Base-by-base conservation (phyloP, 2,329 filamentous ascomycete genomes). In the Colletotrichum gigasporum region DNA sequence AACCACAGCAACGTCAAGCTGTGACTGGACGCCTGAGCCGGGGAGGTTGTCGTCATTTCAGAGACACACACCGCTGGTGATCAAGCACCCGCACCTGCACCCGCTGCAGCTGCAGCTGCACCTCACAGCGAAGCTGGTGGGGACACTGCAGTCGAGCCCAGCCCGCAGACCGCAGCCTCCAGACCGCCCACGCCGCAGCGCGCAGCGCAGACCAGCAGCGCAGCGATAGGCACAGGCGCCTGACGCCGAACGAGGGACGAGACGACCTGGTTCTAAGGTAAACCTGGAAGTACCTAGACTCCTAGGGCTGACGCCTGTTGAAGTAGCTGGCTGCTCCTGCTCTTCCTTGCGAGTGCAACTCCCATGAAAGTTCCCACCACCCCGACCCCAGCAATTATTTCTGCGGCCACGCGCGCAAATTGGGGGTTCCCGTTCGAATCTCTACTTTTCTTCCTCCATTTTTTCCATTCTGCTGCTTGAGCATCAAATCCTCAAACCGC, bases 11-110 rank as follows among this genome's bases (percentile, higher is more conserved):
- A n/a, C n/a, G n/a, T n/a, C n/a, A n/a, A n/a, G n/a, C n/a, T 45
- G 18, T 34, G 45, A 44, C n/a, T n/a, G n/a, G n/a, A 30, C 18
- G 52, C 52, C 37, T 26, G 34, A 44, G 53, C 53, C 28, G 47
- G 56, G 41, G 28, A 34, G 37, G 42, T 54, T 65, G 62, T 55
- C 62, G 62, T 65, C 62, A 65, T 65, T 55, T 41, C 20, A 24
- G 32, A 45, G 26, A 42, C 32, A 52, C 61, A 61, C 56, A 65
- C 62, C 62, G 62, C 62, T 50, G 62, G 42, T 64, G 62, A 64
- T 45, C 56, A 61, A 50, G 62, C 47, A 50, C 22, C 18, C 16
- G 14, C 18, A 22, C 44, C 11, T 24, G 4, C 11, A 6, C 10
- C 26, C 9, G 5, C 44, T 20, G n/a, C 24, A 22, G 5, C 35